Percentiles rank a stretch among this genome's conserved stretches.
Conservation (phyloP, 805 yeast genomes). For the Saturnispora sekii region DNA sequence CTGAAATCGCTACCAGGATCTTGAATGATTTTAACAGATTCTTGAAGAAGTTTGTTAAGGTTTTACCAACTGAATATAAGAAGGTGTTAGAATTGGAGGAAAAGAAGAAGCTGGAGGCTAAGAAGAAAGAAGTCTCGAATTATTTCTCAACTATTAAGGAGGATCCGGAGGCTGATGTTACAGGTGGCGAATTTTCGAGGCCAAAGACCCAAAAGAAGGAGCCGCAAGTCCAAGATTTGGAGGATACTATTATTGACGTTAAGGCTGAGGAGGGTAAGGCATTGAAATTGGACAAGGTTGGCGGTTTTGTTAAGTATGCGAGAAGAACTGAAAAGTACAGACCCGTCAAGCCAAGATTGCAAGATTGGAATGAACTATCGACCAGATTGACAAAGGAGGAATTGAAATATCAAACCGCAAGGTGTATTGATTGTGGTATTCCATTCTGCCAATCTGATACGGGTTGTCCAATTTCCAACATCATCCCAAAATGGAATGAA, state of each 20-base stretch:
- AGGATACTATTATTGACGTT: conserved; percentile 73
- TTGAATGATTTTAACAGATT: conserved; percentile 81
- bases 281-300: conserved; percentile 63
- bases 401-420: conserved; percentile 82
- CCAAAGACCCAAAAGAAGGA: conserved; percentile 44
- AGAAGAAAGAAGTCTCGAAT: conserved; percentile 53
- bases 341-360: conserved; percentile 60
- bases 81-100: conserved; percentile 76
- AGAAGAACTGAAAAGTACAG: conserved; percentile 84
- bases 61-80: conserved; percentile 86
- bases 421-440: conserved; percentile 99
- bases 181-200: conserved; percentile 76
- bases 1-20: conserved; percentile 79
- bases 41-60: conserved; percentile 84
- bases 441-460: conserved; percentile 98
- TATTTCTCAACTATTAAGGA: conserved; percentile 66
- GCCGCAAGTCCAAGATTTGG: conserved; percentile 82
- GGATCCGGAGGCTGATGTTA: conserved; percentile 77
- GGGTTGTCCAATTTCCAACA: conserved; percentile 95
- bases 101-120: conserved; percentile 50
- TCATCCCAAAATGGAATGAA: conserved; percentile 97
- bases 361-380: conserved; percentile 90
- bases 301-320: conserved; percentile 91
- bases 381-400: conserved; percentile 76
- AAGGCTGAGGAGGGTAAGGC: conserved; percentile 55